Percentiles rank a stretch among this genome's conserved stretches.
phyloP scores from a whole-genome alignment of 2,329 filamentous ascomycete genomes.

The Cladophialophora chaetospira region DNA sequence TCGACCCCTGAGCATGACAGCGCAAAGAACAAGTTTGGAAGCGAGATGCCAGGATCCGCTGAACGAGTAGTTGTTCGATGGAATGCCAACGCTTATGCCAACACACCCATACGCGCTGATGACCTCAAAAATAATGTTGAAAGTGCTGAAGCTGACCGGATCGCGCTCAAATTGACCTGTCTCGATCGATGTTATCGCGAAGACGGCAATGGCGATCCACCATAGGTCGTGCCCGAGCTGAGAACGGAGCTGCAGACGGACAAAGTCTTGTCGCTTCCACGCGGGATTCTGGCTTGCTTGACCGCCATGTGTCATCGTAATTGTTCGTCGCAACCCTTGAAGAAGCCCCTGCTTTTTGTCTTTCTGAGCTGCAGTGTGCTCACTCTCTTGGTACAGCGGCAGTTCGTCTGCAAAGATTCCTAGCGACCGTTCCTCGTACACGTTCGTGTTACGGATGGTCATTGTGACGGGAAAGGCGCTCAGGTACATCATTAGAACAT shows the following conservation, averaged over 20 bases:
- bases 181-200: conserved; percentile 64
- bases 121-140: conserved; percentile 57
- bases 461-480: conserved; percentile 97
- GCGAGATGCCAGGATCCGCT: conserved; percentile 51
- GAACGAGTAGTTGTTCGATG: conserved; percentile 49
- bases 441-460: conserved; percentile 77
- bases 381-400: background rate
- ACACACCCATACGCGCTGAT: conserved; percentile 47
- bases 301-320: conserved; percentile 18
- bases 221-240: conserved; percentile 69
- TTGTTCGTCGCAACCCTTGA: conserved; percentile 15
- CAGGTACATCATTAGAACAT: conserved; percentile 99
- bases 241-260: conserved; percentile 61
- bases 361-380: background rate
- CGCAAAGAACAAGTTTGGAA: conserved; percentile 58
- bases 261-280: conserved; percentile 50
- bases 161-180: conserved; percentile 56
- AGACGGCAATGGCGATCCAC: conserved; percentile 63
- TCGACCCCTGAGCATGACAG: conserved; percentile 58
- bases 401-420: conserved; percentile 55
- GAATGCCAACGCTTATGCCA: conserved; percentile 50
- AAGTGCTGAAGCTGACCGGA: conserved; percentile 56
- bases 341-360: conserved; percentile 12
- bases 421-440: conserved; percentile 70
- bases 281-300: background rate